Percentiles rank a stretch among this genome's conserved stretches.
Evolutionary conservation across 495 filamentous ascomycete species (phyloP).

Genomic region (Podospora didyma): DNA sequence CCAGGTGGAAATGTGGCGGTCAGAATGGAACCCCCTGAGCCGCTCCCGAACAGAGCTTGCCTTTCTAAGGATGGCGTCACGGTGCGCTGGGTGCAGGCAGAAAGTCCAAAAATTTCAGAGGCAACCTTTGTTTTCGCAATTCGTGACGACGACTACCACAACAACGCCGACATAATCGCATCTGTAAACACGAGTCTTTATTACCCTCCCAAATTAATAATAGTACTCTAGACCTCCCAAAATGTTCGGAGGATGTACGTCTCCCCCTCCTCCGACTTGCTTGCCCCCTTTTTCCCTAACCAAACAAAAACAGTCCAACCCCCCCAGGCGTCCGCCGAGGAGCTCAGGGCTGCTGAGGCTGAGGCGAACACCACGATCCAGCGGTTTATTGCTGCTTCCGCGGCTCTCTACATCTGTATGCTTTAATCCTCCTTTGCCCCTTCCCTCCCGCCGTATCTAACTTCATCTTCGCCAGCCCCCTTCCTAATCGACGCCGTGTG

Average conservation of each 20-base stretch:
- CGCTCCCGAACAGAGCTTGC: neutral
- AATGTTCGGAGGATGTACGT: slow-evolving; percentile 47
- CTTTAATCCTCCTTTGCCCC: slow-evolving; percentile 1
- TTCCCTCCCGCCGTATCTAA: neutral
- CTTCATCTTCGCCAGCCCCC: slow-evolving; percentile 52
- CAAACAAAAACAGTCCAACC: slow-evolving; percentile 37
- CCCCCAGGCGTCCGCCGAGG: slow-evolving; percentile 47
- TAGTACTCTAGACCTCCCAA: slow-evolving; percentile 11
- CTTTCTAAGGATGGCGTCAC: slow-evolving; percentile 18
- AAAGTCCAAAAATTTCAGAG: neutral
- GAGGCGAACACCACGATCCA: slow-evolving; percentile 66
- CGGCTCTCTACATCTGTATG: slow-evolving; percentile 83
- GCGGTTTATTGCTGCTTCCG: slow-evolving; percentile 55
- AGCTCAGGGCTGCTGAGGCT: slow-evolving; percentile 61
- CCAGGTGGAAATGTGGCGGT: too few species aligned
- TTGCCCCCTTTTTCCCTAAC: neutral
- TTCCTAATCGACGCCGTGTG: slow-evolving; percentile 75
- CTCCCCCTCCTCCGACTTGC: neutral
- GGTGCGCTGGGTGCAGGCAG: neutral
- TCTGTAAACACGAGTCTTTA: too few species aligned
- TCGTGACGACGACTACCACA: neutral
- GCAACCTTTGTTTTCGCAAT: neutral
- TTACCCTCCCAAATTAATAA: neutral
- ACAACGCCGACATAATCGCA: too few species aligned
- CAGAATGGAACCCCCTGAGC: neutral